A percentile compares a stretch with the other conserved stretches of the same genome.
Conservation (phyloP, 768 basidiomycete genomes). For the Suillus subaureus region DNA sequence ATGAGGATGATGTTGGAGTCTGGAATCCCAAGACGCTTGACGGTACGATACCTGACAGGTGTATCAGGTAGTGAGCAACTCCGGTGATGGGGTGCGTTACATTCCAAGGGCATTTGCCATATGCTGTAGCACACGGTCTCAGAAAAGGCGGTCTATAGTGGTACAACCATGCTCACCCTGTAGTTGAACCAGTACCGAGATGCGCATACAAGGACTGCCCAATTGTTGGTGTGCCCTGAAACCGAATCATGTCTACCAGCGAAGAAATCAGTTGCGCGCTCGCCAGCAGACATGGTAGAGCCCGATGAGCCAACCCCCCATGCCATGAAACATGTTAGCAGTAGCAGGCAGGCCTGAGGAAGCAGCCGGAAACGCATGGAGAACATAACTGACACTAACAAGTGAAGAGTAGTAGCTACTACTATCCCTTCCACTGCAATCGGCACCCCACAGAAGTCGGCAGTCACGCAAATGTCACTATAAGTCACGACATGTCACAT, state of each 20-base stretch:
- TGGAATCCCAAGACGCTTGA: constrained; percentile 96
- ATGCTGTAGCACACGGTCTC: constrained; percentile 56
- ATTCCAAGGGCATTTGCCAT: constrained; percentile 99
- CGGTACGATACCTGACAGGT: constrained; percentile 85
- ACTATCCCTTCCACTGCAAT: too few species aligned
- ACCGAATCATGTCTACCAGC: constrained; percentile 37
- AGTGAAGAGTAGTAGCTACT: neutral
- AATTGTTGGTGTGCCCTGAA: constrained; percentile 87
- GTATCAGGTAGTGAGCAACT: constrained; percentile 10
- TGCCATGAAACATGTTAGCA: constrained; percentile 37
- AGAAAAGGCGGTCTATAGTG: neutral
- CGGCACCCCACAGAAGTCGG: too few species aligned
- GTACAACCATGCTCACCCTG: constrained; percentile 58
- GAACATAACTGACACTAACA: neutral
- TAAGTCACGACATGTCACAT: too few species aligned
- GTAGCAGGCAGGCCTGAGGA: constrained; percentile 22
- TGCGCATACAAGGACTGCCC: constrained; percentile 95
- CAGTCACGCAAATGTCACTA: too few species aligned
- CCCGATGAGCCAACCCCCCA: constrained; percentile 36
- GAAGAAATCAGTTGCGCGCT: constrained; percentile 50
- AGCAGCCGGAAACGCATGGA: constrained; percentile 29
- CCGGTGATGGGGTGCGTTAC: constrained; percentile 40
- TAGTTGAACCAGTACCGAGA: constrained; percentile 99
- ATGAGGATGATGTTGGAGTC: constrained; percentile 99
- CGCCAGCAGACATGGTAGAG: constrained; percentile 24